Percentiles rank a stretch among this genome's conserved stretches.
phyloP scores from a whole-genome alignment of 1,284 basidiomycete genomes.

The Heliocybe sulcata region DNA sequence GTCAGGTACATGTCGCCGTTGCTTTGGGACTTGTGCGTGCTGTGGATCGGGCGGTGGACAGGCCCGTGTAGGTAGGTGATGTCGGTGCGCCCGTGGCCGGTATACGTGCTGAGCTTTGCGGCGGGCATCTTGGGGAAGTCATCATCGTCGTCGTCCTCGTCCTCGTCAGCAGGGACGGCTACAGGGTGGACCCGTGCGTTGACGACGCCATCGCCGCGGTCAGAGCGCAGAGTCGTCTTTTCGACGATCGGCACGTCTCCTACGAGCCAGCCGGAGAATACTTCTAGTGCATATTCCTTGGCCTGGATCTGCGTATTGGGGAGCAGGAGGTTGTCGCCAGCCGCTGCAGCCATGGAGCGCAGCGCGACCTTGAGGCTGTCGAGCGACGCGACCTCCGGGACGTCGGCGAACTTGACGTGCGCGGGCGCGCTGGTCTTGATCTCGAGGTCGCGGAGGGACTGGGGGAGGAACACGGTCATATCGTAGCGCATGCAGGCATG shows the following conservation, averaged over 20 bases:
- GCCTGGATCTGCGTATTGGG: slow-evolving; percentile 33
- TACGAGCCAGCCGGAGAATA: slow-evolving; percentile 51
- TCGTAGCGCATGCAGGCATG: slow-evolving; percentile 46
- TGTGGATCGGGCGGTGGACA: slow-evolving; percentile 39
- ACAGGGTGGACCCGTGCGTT: slow-evolving; percentile 41
- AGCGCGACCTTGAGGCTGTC: slow-evolving; percentile 31
- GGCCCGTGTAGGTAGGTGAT: slow-evolving; percentile 34
- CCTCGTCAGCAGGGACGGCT: slow-evolving; percentile 14
- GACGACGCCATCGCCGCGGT: slow-evolving; percentile 40
- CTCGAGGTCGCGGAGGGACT: slow-evolving; percentile 36
- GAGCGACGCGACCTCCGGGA: slow-evolving; percentile 30
- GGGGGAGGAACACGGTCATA: slow-evolving; percentile 41
- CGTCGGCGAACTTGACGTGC: slow-evolving; percentile 42
- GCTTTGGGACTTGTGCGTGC: slow-evolving; percentile 35
- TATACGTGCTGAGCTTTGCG: slow-evolving; percentile 36
- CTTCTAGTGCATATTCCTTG: slow-evolving; percentile 31
- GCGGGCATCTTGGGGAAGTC: slow-evolving; percentile 5
- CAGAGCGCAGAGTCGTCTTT: slow-evolving; percentile 34
- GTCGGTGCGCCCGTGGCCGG: slow-evolving; percentile 41
- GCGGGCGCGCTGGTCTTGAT: slow-evolving; percentile 30
- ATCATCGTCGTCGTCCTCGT: slow-evolving; percentile 18
- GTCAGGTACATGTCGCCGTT: slow-evolving; percentile 47
- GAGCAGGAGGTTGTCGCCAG: slow-evolving; percentile 36
- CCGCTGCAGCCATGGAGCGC: slow-evolving; percentile 27
- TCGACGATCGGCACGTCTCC: slow-evolving; percentile 41